These are phyloP conservation scores for Neonectria ditissima DNA, from an alignment of 2,329 filamentous ascomycete species.

Conservation along the genomic window DNA sequence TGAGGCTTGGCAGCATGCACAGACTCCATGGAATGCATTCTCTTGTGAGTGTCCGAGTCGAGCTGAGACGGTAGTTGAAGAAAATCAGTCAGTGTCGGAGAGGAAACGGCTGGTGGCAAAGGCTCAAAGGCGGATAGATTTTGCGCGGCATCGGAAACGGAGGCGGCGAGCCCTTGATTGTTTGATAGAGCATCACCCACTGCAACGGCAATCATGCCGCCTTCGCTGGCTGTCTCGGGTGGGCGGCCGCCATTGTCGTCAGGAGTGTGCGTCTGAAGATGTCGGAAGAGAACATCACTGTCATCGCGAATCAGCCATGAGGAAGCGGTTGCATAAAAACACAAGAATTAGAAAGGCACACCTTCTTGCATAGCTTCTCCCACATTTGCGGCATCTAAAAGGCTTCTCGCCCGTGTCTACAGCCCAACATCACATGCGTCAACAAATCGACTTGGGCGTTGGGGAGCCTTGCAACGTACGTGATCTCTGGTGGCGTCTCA, in stretches of 20 bases:
- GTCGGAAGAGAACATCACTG: conserved; percentile 25
- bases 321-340: too few species aligned
- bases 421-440: background rate
- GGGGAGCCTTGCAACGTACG: conserved; percentile 6
- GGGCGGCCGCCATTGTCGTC: background rate
- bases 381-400: conserved; percentile 20
- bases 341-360: too few species aligned
- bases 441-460: background rate
- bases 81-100: background rate
- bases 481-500: conserved; percentile 24
- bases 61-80: background rate
- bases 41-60: background rate
- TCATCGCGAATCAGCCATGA: background rate
- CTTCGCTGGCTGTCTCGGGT: background rate
- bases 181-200: too few species aligned
- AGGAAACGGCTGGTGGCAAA: background rate
- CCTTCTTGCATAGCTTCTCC: conserved; percentile 24
- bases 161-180: too few species aligned
- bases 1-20: too few species aligned
- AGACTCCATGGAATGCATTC: too few species aligned
- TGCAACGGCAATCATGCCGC: too few species aligned
- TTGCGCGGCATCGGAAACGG: too few species aligned
- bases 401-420: conserved; percentile 26
- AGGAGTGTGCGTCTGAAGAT: conserved; percentile 17
- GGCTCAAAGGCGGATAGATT: too few species aligned